Base-by-base conservation (phyloP, 768 basidiomycete species). In the Leccinum rimulosum region DNA sequence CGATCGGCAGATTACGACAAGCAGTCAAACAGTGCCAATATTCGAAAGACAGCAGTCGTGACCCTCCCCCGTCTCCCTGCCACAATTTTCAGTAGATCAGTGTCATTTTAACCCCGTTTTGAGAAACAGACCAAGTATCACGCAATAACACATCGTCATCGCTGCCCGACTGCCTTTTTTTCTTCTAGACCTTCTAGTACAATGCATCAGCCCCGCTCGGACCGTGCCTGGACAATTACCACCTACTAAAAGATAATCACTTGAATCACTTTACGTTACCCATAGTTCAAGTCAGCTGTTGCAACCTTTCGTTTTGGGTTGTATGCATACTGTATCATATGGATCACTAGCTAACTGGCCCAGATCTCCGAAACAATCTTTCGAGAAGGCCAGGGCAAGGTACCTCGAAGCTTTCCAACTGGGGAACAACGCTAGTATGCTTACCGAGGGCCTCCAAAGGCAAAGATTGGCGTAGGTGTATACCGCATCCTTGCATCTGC, bases 391-490 rank as follows among this genome's bases (percentile, higher is more conserved):
- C 56, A 43, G 58, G 50, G 17, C 57, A 43, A 50, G 49, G 56
- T 50, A 35, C 58, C 49, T 17, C 12, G 12, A 36, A 49, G n/a
- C 25, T 7, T 43, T 52, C n/a, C 17, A 15, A 17, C 57, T 54
- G 45, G n/a, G 50, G 27, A 50, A 22, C 28, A 36, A 43, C 22
- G 5, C 53, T 52, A 57, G 43, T 45, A 60, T 57, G n/a, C 11
- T 22, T 9, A 30, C 6, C 54, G 4, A 45, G 43, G 43, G 5
- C 53, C 63, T 60, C 22, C 54, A 54, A 56, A 54, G 55, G 63
- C 31, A 64, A 64, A 65, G 63, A 64, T 64, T 64, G 48, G 35
- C 63, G 31, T 65, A 31, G 14, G 31, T 28, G 9, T n/a, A 17
- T 33, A 28, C 40, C 57, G 61, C 55, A 28, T 49, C 30, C 43